Evolutionary conservation across 306 rosid genomes (phyloP), one percentile per base, ranked within the genome.

Genomic region (Senna siamea): DNA sequence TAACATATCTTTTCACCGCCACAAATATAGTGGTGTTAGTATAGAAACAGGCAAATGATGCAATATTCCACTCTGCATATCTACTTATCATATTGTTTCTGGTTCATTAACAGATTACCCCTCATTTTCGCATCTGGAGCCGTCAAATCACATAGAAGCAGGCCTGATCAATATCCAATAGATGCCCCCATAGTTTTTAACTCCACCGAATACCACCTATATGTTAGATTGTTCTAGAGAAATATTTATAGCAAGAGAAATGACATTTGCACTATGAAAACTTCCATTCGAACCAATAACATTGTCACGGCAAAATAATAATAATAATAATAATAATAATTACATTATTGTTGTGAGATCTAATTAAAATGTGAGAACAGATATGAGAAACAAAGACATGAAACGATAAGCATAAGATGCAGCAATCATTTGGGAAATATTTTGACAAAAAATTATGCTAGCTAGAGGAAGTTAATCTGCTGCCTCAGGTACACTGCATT

Each of bases 21-120:
- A 66, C 82, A 67, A 66, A 74, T 63, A 53, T 46, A 63, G 63
- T 80, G 71, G 73, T 47, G 71, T 71, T 76, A 80, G 80, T 38
- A 80, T 86, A 70, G 72, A 77, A 70, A 35, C 57, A 57, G 69
- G 70, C 85, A 77, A 46, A 76, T 84, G 89, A 85, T 78, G 88
- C 48, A 62, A 76, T 51, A 54, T 75, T 77, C 88, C 89, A 88
- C 89, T 80, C 60, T 48, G 66, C 57, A 76, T 58, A 44, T 44
- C 10, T 78, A 61, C 70, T 69, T 79, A 72, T 78, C 78, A 77
- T 37, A 47, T 59, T 13, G 67, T 74, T 44, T 66, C 80, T 82
- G 64, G 77, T 44, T 74, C 64, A 46, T 55, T 37, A 32, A 47
- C 56, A 54, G 59, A 56, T 17, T 70, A 46, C 28, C 40, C 23